These are phyloP conservation scores for Aspergillus kassunensis DNA, from an alignment of 495 filamentous ascomycete species.

Conservation along the genomic window DNA sequence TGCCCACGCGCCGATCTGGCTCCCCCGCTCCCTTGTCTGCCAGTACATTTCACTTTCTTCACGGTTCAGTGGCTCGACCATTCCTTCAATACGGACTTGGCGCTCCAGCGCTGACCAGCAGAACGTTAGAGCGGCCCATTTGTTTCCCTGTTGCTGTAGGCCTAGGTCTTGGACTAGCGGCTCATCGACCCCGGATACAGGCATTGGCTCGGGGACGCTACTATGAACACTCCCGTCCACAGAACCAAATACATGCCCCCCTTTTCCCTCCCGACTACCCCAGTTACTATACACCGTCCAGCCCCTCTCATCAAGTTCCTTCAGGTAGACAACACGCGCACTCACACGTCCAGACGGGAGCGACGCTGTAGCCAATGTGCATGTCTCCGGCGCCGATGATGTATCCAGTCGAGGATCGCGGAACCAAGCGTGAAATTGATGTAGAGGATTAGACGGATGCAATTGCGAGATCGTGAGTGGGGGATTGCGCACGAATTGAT, in stretches of 20 bases:
- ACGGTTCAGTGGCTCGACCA: slow-evolving; percentile 57
- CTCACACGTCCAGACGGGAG: slow-evolving; percentile 82
- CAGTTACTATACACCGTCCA: slow-evolving; percentile 95
- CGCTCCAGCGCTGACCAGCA: slow-evolving; percentile 67
- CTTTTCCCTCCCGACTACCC: slow-evolving; percentile 56
- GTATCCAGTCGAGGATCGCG: slow-evolving; percentile 55
- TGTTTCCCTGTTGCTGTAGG: slow-evolving; percentile 29
- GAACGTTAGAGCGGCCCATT: slow-evolving; percentile 44
- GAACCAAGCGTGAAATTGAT: slow-evolving; percentile 89
- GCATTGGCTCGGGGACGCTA: slow-evolving; percentile 23
- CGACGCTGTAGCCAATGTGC: slow-evolving; percentile 82
- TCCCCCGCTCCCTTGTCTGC: slow-evolving; percentile 73
- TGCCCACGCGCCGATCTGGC: slow-evolving; percentile 88
- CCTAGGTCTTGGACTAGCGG: slow-evolving; percentile 7
- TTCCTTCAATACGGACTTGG: slow-evolving; percentile 81
- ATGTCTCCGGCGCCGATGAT: slow-evolving; percentile 63
- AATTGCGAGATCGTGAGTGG: slow-evolving; percentile 40
- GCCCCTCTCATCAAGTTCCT: slow-evolving; percentile 64
- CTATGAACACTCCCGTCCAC: slow-evolving; percentile 3
- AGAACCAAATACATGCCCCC: slow-evolving; percentile 38
- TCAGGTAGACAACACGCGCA: slow-evolving; percentile 85
- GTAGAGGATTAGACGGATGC: slow-evolving; percentile 53
- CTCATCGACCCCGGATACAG: slow-evolving; percentile 22
- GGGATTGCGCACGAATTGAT: slow-evolving; percentile 47
- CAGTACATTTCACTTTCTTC: slow-evolving; percentile 87